Evolutionary conservation across 768 basidiomycete genomes (phyloP).

Genomic region (Russula vinacea): DNA sequence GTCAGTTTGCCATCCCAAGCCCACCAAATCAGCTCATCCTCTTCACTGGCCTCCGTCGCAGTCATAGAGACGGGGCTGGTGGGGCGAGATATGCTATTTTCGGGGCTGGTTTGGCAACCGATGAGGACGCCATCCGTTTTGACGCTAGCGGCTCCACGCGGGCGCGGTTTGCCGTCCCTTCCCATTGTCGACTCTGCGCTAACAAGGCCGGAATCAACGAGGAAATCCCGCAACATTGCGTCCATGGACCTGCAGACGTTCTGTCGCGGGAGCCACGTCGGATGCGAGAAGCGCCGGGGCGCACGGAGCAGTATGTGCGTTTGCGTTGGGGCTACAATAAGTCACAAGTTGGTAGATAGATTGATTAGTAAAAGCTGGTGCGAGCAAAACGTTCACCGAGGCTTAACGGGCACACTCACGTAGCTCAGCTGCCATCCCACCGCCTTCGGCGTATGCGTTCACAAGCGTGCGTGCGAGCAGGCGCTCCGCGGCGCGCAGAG

Average conservation of each 20-base stretch:
- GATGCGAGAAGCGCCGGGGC: conserved; percentile 46
- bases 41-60: conserved; percentile 34
- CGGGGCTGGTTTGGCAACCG: conserved; percentile 30
- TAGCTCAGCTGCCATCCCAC: conserved; percentile 44
- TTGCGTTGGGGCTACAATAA: conserved; percentile 44
- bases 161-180: conserved; percentile 33
- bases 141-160: conserved; percentile 24
- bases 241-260: conserved; percentile 42
- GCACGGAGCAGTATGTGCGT: conserved; percentile 48
- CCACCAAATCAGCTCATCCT: conserved; percentile 53
- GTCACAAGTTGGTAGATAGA: too few species aligned
- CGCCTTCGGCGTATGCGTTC: conserved; percentile 44
- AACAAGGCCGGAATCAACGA: conserved; percentile 34
- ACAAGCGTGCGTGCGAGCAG: conserved; percentile 47
- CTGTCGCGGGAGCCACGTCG: conserved; percentile 49
- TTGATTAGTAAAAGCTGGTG: not conserved
- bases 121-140: conserved; percentile 46
- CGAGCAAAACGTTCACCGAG: not conserved
- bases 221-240: conserved; percentile 38
- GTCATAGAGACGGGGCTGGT: not conserved
- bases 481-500: conserved; percentile 39
- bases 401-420: conserved; percentile 32
- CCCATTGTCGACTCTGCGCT: conserved; percentile 16
- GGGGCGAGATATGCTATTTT: conserved; percentile 9
- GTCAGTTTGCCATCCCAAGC: conserved; percentile 48